Conservation (phyloP, 208 protist genomes). For the Vickermania spadyakhi region DNA sequence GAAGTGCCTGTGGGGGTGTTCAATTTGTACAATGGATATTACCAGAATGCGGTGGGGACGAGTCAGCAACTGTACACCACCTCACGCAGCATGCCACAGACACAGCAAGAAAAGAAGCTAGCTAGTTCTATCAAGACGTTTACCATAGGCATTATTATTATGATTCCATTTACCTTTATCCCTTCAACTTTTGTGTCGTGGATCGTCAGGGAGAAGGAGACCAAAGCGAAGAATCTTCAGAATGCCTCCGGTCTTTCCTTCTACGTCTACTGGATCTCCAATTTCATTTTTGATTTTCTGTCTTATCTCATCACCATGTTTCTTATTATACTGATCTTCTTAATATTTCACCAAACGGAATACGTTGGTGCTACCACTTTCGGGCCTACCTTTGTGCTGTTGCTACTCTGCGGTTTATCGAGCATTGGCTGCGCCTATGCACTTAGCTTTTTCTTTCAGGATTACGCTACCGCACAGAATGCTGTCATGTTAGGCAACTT, state of each 20-base stretch:
- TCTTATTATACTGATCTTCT: slow-evolving; percentile 45
- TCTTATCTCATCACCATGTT: slow-evolving; percentile 54
- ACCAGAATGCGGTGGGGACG: slow-evolving; percentile 22
- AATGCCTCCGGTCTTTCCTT: too few relatives aligned
- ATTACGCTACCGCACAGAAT: slow-evolving; percentile 62
- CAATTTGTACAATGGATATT: too few relatives aligned
- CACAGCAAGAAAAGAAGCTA: slow-evolving; percentile 7
- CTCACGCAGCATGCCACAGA: slow-evolving; percentile 13
- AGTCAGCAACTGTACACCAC: slow-evolving; percentile 33
- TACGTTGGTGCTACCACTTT: slow-evolving; percentile 33
- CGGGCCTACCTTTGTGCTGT: slow-evolving; percentile 33
- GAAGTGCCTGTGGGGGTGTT: too few relatives aligned
- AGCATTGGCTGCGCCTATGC: slow-evolving; percentile 39
- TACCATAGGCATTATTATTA: slow-evolving; percentile 46
- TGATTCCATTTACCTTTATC: too few relatives aligned
- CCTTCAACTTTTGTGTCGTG: too few relatives aligned
- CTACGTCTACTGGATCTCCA: too few relatives aligned
- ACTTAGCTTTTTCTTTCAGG: slow-evolving; percentile 46
- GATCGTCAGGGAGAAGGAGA: slow-evolving; percentile 68
- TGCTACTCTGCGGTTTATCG: slow-evolving; percentile 56
- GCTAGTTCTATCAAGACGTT: slow-evolving; percentile 26
- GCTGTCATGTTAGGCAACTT: too few relatives aligned
- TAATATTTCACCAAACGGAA: slow-evolving; percentile 44
- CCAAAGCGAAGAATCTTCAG: slow-evolving; percentile 55
- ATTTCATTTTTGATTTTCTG: slow-evolving; percentile 65